Percentiles rank a stretch among this genome's conserved stretches.
phyloP scores from a whole-genome alignment of 1,284 basidiomycete species.

The Schizopora paradoxa region DNA sequence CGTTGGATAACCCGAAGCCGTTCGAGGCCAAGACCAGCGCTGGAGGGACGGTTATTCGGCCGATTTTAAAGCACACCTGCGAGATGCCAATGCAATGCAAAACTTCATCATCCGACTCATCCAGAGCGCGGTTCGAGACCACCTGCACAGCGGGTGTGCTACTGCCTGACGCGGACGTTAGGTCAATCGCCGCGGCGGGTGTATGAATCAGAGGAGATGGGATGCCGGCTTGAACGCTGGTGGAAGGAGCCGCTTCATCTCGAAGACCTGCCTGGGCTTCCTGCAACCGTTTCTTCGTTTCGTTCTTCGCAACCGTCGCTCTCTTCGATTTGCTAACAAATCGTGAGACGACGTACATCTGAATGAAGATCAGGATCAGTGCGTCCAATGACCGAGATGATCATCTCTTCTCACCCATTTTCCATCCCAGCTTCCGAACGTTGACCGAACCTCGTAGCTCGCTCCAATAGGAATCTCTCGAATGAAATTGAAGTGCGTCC shows the following conservation, averaged over 20 bases:
- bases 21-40: conserved; percentile 48
- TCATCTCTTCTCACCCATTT: conserved; percentile 66
- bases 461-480: conserved; percentile 75
- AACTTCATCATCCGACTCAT: conserved; percentile 23
- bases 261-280: conserved; percentile 16
- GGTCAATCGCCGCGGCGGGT: conserved; percentile 18
- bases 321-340: conserved; percentile 57
- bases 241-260: conserved; percentile 13
- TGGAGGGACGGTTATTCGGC: conserved; percentile 74
- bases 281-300: conserved; percentile 15
- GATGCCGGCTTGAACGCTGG: conserved; percentile 16
- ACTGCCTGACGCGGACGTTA: background rate
- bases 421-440: conserved; percentile 69
- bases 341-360: conserved; percentile 62
- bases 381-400: background rate
- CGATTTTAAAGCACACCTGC: conserved; percentile 69
- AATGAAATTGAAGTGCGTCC: conserved; percentile 69
- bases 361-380: conserved; percentile 6
- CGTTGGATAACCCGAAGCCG: conserved; percentile 34
- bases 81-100: conserved; percentile 68
- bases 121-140: conserved; percentile 15
- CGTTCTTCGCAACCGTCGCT: background rate
- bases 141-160: conserved; percentile 23
- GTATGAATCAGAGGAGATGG: conserved; percentile 26
- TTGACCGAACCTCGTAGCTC: conserved; percentile 65